phyloP scores from a whole-genome alignment of 257 asterid genomes.

The Nicotiana undulata region DNA sequence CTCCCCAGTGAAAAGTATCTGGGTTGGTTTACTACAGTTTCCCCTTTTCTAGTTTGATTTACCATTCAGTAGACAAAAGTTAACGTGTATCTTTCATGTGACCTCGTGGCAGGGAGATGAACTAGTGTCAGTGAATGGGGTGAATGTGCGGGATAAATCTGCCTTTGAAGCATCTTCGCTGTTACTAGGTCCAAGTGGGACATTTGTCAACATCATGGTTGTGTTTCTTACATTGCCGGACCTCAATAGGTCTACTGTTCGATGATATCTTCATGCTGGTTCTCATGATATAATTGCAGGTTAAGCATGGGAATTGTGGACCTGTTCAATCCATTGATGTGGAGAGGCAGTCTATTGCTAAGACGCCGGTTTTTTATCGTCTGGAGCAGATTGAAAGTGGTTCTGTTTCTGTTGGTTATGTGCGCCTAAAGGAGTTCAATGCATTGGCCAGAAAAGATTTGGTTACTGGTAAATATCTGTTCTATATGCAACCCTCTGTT shows the following conservation, averaged over 20 bases:
- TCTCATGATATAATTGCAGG: slow-evolving; percentile 37
- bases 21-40: not conserved
- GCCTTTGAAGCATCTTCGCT: slow-evolving; percentile 89
- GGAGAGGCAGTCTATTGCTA: slow-evolving; percentile 87
- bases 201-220: slow-evolving; percentile 74
- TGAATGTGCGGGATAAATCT: slow-evolving; percentile 80
- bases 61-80: not conserved
- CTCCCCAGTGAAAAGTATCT: not conserved
- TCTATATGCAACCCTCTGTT: slow-evolving; percentile 3
- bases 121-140: slow-evolving; percentile 68
- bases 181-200: slow-evolving; percentile 87
- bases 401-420: slow-evolving; percentile 69
- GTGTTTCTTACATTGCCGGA: slow-evolving; percentile 18
- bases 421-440: slow-evolving; percentile 94
- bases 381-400: slow-evolving; percentile 65
- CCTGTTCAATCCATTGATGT: slow-evolving; percentile 62
- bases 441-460: slow-evolving; percentile 94
- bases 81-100: slow-evolving; percentile 7
- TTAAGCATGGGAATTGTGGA: slow-evolving; percentile 96
- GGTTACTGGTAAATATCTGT: slow-evolving; percentile 55
- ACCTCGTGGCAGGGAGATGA: slow-evolving; percentile 73
- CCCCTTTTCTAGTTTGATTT: not conserved
- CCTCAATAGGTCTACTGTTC: slow-evolving; percentile 30
- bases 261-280: slow-evolving; percentile 27
- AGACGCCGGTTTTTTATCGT: slow-evolving; percentile 84